These are phyloP conservation scores for Cucumis hystrix DNA, from an alignment of 306 rosid genomes.

Conservation along the genomic window DNA sequence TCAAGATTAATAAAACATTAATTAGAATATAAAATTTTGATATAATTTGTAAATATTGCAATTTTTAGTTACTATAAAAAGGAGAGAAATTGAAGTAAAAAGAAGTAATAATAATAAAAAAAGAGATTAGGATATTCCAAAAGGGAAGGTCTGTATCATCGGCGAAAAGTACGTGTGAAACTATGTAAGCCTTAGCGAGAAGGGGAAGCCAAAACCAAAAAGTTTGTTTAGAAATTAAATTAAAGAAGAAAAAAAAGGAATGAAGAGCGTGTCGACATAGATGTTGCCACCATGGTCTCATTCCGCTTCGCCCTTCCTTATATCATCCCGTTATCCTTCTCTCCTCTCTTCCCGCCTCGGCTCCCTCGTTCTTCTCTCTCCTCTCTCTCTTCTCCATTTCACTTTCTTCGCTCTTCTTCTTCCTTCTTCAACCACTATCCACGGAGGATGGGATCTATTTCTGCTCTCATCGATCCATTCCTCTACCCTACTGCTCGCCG, in stretches of 20 bases:
- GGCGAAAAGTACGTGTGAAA: neutral
- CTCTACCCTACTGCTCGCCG: constrained; percentile 55
- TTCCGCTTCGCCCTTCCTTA: neutral
- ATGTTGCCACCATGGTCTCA: constrained; percentile 22
- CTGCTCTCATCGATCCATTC: constrained; percentile 17
- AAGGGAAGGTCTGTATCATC: neutral
- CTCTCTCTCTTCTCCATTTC: neutral
- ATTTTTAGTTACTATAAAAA: no score
- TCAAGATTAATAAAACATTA: no score
- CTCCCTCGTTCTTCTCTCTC: neutral
- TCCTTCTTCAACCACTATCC: neutral
- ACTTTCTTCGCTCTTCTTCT: neutral
- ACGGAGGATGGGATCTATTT: constrained; percentile 41
- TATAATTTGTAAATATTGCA: no score
- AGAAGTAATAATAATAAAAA: no score
- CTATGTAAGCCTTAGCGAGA: neutral
- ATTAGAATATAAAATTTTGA: no score
- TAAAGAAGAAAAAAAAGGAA: no score
- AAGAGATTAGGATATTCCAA: neutral
- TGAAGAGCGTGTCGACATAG: neutral
- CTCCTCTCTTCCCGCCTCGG: neutral
- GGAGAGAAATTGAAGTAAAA: neutral
- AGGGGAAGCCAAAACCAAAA: neutral
- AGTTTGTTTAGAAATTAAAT: neutral
- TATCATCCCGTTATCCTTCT: neutral